A percentile compares a stretch with the other conserved stretches of the same genome.
phyloP scores from a whole-genome alignment of 768 basidiomycete species.

The Collybiopsis confluens region DNA sequence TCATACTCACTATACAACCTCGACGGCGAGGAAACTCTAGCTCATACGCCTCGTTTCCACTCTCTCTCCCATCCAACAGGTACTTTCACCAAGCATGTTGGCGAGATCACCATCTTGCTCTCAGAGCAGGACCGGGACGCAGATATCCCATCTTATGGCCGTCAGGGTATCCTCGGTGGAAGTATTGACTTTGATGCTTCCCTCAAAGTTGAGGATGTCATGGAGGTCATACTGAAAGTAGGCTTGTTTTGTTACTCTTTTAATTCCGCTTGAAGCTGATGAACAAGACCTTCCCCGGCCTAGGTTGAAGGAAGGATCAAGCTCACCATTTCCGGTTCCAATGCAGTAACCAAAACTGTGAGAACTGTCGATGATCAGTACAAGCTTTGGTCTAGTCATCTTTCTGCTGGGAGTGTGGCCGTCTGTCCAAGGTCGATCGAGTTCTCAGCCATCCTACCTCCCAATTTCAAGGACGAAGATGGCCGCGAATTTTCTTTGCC shows the following conservation, averaged over 20 bases:
- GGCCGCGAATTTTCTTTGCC: constrained; percentile 3
- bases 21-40: constrained; percentile 1
- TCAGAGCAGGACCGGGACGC: constrained; percentile 5
- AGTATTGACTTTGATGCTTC: constrained; percentile 2
- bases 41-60: constrained; percentile 3
- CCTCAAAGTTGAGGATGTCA: background rate
- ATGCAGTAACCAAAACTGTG: background rate
- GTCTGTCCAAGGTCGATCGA: constrained; percentile 1
- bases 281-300: background rate
- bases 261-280: background rate
- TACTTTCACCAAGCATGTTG: constrained; percentile 2
- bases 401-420: background rate
- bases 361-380: constrained; percentile 1
- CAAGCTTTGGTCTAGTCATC: background rate
- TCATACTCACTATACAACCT: background rate
- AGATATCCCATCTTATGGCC: constrained; percentile 1
- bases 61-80: constrained; percentile 1
- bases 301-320: constrained; percentile 7
- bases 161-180: background rate
- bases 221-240: constrained; percentile 2
- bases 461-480: constrained; percentile 7
- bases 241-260: background rate
- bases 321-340: background rate
- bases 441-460: constrained; percentile 3
- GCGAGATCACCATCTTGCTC: background rate